Evolutionary conservation across 495 filamentous ascomycete genomes (phyloP), one percentile per base, ranked within the genome.

Genomic region (Aspergillus nanangensis): DNA sequence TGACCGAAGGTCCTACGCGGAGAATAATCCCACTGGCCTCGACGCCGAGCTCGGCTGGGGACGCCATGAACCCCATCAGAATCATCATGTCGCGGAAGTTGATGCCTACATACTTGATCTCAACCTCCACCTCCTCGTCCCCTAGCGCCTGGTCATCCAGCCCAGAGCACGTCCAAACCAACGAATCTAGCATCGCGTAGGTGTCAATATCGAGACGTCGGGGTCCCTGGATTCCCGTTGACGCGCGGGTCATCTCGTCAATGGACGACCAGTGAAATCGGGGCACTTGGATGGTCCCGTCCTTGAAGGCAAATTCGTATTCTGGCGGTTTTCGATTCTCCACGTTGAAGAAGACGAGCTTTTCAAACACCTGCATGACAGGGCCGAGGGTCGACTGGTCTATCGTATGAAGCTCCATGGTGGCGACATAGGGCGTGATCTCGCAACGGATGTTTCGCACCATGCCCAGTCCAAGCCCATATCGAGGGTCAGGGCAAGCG

Each of bases 11-110:
- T 0, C 72, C 72, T n/a, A 74, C 52, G 3, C 66, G 57, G 1
- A 60, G 60, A 14, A 76, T 52, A 15, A 66, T 60, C 3, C 71
- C 75, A 25, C 61, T 63, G 13, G 58, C 63, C 41, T 74, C 71
- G 20, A 57, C 5, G 4, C 52, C 60, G 4, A 54, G 17, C 14
- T 61, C 41, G 22, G 35, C 39, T 17, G 18, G 46, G 8, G 48
- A 14, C 5, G 39, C 48, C 4, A 70, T 44, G 5, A 67, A 51
- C 1, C 60, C 66, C 29, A 67, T 56, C 5, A 61, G 60, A 22
- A 68, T 58, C 20, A 68, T 48, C 14, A 67, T 50, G 45, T 72
- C 69, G 37, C 58, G 62, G 43, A 72, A 71, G 27, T 74, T 74
- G 0, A 75, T 25, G 0, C 69, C 72, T 4, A 66, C 56, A 33